Conservation (phyloP, 495 filamentous ascomycete species). For the Aspergillus olivimuriae region DNA sequence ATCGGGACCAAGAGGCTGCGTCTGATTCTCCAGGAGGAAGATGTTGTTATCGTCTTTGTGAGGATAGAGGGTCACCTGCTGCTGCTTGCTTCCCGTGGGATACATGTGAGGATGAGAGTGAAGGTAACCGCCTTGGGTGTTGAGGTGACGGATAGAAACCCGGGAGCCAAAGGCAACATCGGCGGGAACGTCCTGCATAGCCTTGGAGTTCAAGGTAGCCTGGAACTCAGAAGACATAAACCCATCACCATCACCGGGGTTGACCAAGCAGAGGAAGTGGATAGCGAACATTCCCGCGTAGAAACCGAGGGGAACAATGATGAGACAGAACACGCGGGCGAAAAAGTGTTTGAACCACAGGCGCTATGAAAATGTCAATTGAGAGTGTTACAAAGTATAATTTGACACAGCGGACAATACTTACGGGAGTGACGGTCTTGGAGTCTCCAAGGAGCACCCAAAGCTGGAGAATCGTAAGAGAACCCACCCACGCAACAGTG, state of each 20-base stretch:
- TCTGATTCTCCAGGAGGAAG: slow-evolving; percentile 91
- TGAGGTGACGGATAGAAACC: slow-evolving; percentile 81
- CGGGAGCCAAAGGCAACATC: slow-evolving; percentile 87
- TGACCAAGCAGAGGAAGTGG: slow-evolving; percentile 86
- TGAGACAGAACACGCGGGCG: slow-evolving; percentile 84
- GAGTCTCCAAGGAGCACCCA: slow-evolving; percentile 91
- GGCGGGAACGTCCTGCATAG: slow-evolving; percentile 89
- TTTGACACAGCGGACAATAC: slow-evolving; percentile 7
- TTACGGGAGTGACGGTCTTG: slow-evolving; percentile 69
- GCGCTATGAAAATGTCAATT: slow-evolving; percentile 36
- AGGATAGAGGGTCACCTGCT: slow-evolving; percentile 96
- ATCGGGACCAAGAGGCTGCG: slow-evolving; percentile 73
- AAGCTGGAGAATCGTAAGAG: slow-evolving; percentile 81
- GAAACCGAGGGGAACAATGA: slow-evolving; percentile 81
- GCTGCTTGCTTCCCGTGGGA: slow-evolving; percentile 92
- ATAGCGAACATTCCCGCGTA: slow-evolving; percentile 95
- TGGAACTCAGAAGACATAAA: slow-evolving; percentile 99
- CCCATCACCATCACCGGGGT: slow-evolving; percentile 94
- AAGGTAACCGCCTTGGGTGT: slow-evolving; percentile 95
- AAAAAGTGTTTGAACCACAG: slow-evolving; percentile 94
- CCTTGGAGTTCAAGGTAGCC: slow-evolving; percentile 91
- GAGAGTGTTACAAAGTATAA: not conserved
- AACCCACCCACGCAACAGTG: slow-evolving; percentile 97
- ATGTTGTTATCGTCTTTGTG: slow-evolving; percentile 99
- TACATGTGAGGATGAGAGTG: slow-evolving; percentile 98